Conservation (phyloP, 768 basidiomycete species). For the Boletus pseudo-olivaceus region DNA sequence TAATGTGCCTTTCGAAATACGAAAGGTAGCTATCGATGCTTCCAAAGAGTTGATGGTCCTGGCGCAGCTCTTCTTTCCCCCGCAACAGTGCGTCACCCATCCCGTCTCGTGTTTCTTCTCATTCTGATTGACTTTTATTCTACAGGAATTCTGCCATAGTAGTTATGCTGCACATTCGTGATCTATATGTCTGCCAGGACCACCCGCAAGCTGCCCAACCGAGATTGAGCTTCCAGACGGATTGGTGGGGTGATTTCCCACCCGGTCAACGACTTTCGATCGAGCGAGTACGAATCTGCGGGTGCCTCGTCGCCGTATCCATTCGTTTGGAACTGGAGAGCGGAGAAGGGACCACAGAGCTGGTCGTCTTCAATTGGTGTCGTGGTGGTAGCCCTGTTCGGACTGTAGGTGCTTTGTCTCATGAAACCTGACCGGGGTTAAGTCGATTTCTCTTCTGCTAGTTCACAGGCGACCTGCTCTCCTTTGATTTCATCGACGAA, state of each 20-base stretch:
- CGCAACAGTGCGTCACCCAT: slow-evolving; percentile 21
- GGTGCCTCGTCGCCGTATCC: slow-evolving; percentile 22
- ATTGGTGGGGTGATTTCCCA: slow-evolving; percentile 33
- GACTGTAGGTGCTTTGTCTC: slow-evolving; percentile 17
- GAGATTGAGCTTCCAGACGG: slow-evolving; percentile 28
- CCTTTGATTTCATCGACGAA: slow-evolving; percentile 30
- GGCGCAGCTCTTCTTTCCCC: slow-evolving; percentile 29
- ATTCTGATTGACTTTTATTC: background rate
- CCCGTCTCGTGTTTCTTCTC: background rate
- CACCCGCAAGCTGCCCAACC: slow-evolving; percentile 42
- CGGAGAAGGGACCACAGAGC: slow-evolving; percentile 32
- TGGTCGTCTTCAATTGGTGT: slow-evolving; percentile 31
- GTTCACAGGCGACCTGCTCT: slow-evolving; percentile 30
- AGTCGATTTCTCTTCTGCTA: slow-evolving; percentile 3
- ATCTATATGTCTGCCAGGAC: slow-evolving; percentile 53
- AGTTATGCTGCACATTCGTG: slow-evolving; percentile 45
- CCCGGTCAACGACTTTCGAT: slow-evolving; percentile 32
- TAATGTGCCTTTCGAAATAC: slow-evolving; percentile 33
- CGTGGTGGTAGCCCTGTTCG: slow-evolving; percentile 26
- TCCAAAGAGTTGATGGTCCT: slow-evolving; percentile 30
- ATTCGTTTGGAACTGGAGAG: slow-evolving; percentile 30
- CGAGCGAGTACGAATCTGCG: slow-evolving; percentile 29
- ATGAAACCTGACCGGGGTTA: background rate
- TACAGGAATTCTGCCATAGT: slow-evolving; percentile 26
- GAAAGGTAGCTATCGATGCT: slow-evolving; percentile 31